These are phyloP conservation scores for Neoconidiobolus thromboides DNA, from an alignment of 371 early-diverging fungal genomes.

Conservation along the genomic window DNA sequence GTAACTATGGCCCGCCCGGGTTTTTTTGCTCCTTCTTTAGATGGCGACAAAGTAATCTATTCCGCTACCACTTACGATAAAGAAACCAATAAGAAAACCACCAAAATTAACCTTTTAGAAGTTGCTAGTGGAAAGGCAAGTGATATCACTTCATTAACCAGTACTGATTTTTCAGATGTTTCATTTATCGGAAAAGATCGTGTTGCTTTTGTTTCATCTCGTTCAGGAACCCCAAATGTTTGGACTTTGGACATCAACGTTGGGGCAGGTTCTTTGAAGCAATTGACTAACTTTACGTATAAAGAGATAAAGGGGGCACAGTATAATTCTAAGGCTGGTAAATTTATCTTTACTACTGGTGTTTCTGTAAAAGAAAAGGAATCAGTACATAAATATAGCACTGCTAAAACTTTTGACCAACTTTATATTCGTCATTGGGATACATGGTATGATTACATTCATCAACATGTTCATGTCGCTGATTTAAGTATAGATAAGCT, in stretches of 20 bases:
- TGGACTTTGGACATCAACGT: conserved; percentile 20
- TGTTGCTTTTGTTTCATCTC: conserved; percentile 24
- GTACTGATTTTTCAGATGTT: conserved; percentile 18
- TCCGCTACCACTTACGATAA: conserved; percentile 23
- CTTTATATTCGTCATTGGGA: conserved; percentile 62
- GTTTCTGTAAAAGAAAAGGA: conserved; percentile 20
- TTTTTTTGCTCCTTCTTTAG: conserved; percentile 22
- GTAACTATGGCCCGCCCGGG: conserved; percentile 29
- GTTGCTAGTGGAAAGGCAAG: conserved; percentile 12
- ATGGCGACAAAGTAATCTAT: conserved; percentile 24
- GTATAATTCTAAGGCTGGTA: conserved; percentile 16
- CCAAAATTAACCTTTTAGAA: conserved; percentile 23
- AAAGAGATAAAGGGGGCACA: conserved; percentile 20
- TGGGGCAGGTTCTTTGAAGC: conserved; percentile 17
- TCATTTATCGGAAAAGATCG: conserved; percentile 28
- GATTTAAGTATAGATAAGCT: conserved; percentile 10
- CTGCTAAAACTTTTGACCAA: conserved; percentile 29
- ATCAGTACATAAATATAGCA: conserved; percentile 12
- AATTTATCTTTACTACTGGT: conserved; percentile 30
- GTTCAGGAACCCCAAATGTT: conserved; percentile 24
- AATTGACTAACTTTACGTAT: conserved; percentile 27
- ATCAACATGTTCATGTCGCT: conserved; percentile 17
- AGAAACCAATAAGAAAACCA: conserved; percentile 23
- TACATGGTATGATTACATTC: conserved; percentile 22
- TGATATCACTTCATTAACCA: conserved; percentile 15